Conservation (phyloP, 495 filamentous ascomycete genomes). For the Elasticomyces elasticus region DNA sequence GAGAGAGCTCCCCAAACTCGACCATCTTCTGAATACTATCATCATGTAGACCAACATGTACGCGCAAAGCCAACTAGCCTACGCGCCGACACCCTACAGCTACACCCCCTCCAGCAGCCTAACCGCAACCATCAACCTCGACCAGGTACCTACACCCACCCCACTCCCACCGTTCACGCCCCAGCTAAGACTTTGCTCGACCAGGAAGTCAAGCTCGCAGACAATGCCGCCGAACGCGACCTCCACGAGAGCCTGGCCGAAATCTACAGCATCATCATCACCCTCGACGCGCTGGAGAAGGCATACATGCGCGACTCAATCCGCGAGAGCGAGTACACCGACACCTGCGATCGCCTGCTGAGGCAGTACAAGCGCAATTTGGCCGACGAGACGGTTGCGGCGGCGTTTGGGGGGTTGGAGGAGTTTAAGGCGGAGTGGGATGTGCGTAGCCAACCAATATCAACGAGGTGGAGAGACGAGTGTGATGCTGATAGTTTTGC, state of each 20-base stretch:
- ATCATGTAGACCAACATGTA: no score
- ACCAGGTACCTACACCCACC: slow-evolving; percentile 52
- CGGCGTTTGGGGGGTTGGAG: slow-evolving; percentile 77
- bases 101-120: slow-evolving; percentile 71
- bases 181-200: background rate
- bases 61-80: slow-evolving; percentile 46
- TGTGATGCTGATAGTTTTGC: background rate
- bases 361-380: slow-evolving; percentile 96
- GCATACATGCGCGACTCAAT: slow-evolving; percentile 96
- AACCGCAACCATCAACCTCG: slow-evolving; percentile 82
- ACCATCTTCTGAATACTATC: no score
- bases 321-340: slow-evolving; percentile 82
- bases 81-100: slow-evolving; percentile 85
- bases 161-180: background rate
- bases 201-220: slow-evolving; percentile 85
- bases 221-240: slow-evolving; percentile 76
- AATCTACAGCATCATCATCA: slow-evolving; percentile 94
- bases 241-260: slow-evolving; percentile 93
- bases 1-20: slow-evolving; percentile 9
- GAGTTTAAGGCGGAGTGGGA: slow-evolving; percentile 91
- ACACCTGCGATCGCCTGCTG: slow-evolving; percentile 81
- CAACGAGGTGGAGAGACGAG: background rate
- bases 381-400: slow-evolving; percentile 71
- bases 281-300: slow-evolving; percentile 89
- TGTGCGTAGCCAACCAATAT: slow-evolving; percentile 42